Evolutionary conservation across 2,329 filamentous ascomycete species (phyloP), one percentile per base, ranked within the genome.

Genomic region (Tolypocladium paradoxum): DNA sequence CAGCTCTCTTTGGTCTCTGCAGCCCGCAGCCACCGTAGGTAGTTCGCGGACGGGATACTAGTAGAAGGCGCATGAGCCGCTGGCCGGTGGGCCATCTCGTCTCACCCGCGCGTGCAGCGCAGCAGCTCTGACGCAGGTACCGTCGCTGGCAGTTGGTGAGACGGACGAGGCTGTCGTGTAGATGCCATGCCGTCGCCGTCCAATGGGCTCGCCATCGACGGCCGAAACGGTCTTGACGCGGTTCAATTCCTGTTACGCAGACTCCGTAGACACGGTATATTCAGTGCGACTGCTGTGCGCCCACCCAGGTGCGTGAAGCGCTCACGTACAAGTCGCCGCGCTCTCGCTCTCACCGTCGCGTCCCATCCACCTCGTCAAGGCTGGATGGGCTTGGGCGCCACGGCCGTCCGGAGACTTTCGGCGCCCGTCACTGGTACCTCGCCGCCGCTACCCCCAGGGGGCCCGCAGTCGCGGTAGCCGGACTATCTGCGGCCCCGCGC

Each of bases 401-500:
- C 12, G 33, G 5, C 33, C 12, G 12, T 34, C 12, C 12, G 33
- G 33, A 16, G 22, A 45, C 40, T 29, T 45, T 45, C 12, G 24
- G 14, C 8, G 40, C 14, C 14, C 3, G 40, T 45, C 24, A 14
- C 47, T 16, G 47, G 47, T 49, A 49, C 47, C 47, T 49, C 29
- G 33, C 33, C n/a, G 47, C 49, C n/a, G 49, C 24, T 33, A 29
- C 22, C 18, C 22, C 34, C 54, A 51, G 49, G 61, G 60, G 61
- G 55, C 27, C 35, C 34, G 36, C 48, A 40, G 55, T 52, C 47
- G 54, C 63, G 60, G 62, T 49, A 49, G 50, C 43, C 65, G 65
- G 65, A 68, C 61, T 61, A 64, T 67, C 62, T 38, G 12, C 31
- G 24, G 11, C 40, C 54, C 65, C 65, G 65, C 50, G 0, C 65